These are phyloP conservation scores for Leccinum solheimii DNA, from an alignment of 1,284 basidiomycete species.

Conservation along the genomic window DNA sequence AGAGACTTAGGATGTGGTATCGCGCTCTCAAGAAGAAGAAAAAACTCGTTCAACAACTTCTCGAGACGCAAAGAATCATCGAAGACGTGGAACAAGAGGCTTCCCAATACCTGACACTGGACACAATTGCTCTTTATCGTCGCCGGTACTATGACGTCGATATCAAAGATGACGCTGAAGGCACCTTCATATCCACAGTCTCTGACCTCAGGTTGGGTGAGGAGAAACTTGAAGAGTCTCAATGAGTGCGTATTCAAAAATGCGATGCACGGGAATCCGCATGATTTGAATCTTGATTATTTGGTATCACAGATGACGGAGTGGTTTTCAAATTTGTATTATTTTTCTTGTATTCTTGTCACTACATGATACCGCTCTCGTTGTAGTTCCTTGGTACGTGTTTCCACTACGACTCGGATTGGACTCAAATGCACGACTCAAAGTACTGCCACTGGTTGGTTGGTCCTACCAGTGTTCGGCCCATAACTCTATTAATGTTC, in stretches of 20 bases:
- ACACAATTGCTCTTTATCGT: not conserved
- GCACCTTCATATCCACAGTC: not conserved
- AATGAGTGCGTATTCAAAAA: not conserved
- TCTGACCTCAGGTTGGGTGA: not conserved
- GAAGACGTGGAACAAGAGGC: not conserved
- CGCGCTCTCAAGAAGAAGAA: not conserved
- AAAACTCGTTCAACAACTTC: not conserved
- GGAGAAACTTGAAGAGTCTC: not conserved
- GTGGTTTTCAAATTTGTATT: not conserved
- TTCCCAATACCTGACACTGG: not conserved
- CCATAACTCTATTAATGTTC: too few relatives aligned
- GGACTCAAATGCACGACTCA: not conserved
- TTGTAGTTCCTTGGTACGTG: not conserved
- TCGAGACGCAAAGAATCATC: not conserved
- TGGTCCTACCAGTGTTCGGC: too few relatives aligned
- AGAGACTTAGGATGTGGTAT: not conserved
- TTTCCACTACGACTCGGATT: not conserved
- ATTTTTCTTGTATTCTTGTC: not conserved
- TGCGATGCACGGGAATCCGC: not conserved
- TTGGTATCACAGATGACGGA: not conserved
- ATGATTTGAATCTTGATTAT: not conserved
- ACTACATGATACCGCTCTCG: not conserved
- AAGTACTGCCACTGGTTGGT: too few relatives aligned
- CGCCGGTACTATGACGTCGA: not conserved
- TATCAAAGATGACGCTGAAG: not conserved